phyloP scores from a whole-genome alignment of 2,329 filamentous ascomycete genomes.

The Gnomoniopsis sp. region DNA sequence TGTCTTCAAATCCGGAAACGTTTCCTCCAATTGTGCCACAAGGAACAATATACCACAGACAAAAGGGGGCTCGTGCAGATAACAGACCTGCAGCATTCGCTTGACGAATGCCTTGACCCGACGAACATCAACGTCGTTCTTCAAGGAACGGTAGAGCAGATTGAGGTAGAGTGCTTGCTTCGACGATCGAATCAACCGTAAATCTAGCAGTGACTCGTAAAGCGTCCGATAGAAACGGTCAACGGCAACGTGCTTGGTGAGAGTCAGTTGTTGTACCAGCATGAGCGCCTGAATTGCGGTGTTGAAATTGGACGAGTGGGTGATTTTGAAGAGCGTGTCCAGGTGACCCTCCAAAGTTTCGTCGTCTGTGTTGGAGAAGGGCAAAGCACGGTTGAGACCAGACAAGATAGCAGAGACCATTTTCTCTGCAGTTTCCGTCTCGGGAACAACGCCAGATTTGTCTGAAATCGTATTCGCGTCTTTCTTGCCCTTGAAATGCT shows the following conservation, averaged over 20 bases:
- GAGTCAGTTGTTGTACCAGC: conserved; percentile 87
- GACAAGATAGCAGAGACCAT: conserved; percentile 87
- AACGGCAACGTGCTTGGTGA: conserved; percentile 73
- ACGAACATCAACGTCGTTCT: conserved; percentile 84
- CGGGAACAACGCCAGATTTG: conserved; percentile 36
- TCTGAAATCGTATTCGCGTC: conserved; percentile 24
- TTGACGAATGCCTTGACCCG: conserved; percentile 96
- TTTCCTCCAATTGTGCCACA: conserved; percentile 72
- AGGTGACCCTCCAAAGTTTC: conserved; percentile 82
- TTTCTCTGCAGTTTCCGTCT: conserved; percentile 80
- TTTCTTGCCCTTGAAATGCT: conserved; percentile 30
- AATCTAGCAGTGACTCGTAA: conserved; percentile 92
- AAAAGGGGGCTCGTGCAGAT: conserved; percentile 88
- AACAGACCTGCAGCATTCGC: conserved; percentile 81
- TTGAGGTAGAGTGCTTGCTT: conserved; percentile 97
- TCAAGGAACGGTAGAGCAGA: conserved; percentile 81
- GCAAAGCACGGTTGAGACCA: conserved; percentile 92
- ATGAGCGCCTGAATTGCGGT: conserved; percentile 94
- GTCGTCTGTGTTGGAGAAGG: conserved; percentile 81
- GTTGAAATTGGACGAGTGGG: conserved; percentile 98
- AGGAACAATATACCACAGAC: conserved; percentile 91
- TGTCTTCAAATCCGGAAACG: conserved; percentile 75
- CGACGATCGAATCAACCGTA: conserved; percentile 81
- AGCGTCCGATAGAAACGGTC: conserved; percentile 94
- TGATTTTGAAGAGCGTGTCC: conserved; percentile 91